Conservation (phyloP, 805 yeast genomes). For the Lipomyces sp. region DNA sequence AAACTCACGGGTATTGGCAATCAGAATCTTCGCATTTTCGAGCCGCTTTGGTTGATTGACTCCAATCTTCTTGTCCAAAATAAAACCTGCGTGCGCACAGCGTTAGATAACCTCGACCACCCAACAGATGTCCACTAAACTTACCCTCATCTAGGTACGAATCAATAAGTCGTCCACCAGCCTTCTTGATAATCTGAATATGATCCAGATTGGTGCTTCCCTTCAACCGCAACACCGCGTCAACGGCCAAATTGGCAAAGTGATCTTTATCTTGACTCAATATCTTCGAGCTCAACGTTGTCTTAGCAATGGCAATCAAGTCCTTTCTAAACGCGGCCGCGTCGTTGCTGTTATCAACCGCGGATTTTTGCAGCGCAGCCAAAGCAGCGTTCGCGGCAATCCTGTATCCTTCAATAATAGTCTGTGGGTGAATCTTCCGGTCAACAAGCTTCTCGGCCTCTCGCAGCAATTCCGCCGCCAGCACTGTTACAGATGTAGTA, state of each 20-base stretch:
- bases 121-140: neutral
- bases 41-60: constrained; percentile 89
- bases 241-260: constrained; percentile 89
- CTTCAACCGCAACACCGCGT: constrained; percentile 84
- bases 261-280: constrained; percentile 92
- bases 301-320: constrained; percentile 83
- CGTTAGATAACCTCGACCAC: neutral
- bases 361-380: constrained; percentile 71
- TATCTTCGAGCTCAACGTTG: constrained; percentile 92
- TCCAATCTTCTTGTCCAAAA: constrained; percentile 89
- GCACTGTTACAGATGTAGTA: constrained; percentile 90
- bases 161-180: constrained; percentile 90
- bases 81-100: constrained; percentile 51
- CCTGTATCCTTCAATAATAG: constrained; percentile 94
- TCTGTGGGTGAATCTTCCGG: constrained; percentile 95
- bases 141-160: constrained; percentile 91
- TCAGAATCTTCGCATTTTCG: constrained; percentile 80
- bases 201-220: constrained; percentile 89
- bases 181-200: constrained; percentile 89
- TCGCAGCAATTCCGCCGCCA: constrained; percentile 92
- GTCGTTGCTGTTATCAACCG: constrained; percentile 72
- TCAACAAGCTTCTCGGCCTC: constrained; percentile 94
- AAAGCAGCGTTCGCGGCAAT: constrained; percentile 87
- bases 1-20: constrained; percentile 82
- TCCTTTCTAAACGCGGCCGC: constrained; percentile 70